Percentiles rank a stretch among this genome's conserved stretches.
Evolutionary conservation across 1,139 yeast genomes (phyloP).

Genomic region (Yamadazyma songkhlaensis): DNA sequence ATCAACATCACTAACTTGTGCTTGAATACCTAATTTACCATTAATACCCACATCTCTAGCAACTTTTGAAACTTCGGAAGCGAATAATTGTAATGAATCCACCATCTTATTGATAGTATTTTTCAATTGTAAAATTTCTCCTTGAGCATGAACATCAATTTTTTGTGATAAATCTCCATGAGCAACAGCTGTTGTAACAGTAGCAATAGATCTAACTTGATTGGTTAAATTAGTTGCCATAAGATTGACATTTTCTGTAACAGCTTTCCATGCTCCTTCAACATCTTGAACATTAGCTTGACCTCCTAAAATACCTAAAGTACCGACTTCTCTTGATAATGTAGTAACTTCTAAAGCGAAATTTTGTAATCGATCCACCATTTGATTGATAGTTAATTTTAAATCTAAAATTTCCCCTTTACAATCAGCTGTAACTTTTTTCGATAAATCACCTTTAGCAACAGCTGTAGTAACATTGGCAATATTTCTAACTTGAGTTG

Average conservation of each 20-base stretch:
- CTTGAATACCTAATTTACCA: conserved; percentile 89
- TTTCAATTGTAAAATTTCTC: conserved; percentile 75
- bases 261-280: conserved; percentile 92
- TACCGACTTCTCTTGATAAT: conserved; percentile 84
- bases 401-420: conserved; percentile 83
- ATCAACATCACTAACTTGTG: conserved; percentile 86
- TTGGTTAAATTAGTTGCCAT: conserved; percentile 89
- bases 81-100: conserved; percentile 83
- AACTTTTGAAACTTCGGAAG: conserved; percentile 83
- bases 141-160: conserved; percentile 87
- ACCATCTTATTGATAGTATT: conserved; percentile 88
- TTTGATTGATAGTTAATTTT: conserved; percentile 75
- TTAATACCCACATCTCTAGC: conserved; percentile 93
- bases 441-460: conserved; percentile 84
- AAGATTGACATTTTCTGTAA: conserved; percentile 82
- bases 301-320: conserved; percentile 85
- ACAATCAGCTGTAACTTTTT: conserved; percentile 86
- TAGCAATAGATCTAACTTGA: conserved; percentile 86
- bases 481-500: conserved; percentile 85
- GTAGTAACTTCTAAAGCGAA: conserved; percentile 90
- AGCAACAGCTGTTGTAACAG: conserved; percentile 90
- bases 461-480: conserved; percentile 92
- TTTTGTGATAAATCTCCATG: conserved; percentile 87
- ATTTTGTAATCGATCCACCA: conserved; percentile 86
- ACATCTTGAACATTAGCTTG: conserved; percentile 91